These are phyloP conservation scores for Corymbia calophylla DNA, from an alignment of 441 rosid genomes.

Conservation along the genomic window DNA sequence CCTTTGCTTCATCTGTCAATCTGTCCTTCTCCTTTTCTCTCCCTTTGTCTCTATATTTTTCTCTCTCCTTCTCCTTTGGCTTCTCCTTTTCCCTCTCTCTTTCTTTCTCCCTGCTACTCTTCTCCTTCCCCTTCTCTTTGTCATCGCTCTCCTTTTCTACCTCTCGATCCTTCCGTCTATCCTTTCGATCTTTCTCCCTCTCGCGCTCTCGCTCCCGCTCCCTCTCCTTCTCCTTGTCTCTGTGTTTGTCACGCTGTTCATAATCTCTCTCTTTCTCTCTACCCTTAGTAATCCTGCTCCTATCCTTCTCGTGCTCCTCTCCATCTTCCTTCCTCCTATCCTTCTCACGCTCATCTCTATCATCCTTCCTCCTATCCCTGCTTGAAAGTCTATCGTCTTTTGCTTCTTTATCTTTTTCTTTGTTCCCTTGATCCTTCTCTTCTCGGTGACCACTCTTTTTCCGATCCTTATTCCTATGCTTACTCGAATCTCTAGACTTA, in stretches of 20 bases:
- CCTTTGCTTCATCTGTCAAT: conserved; percentile 21
- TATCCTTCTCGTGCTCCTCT: conserved; percentile 24
- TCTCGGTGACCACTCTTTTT: conserved; percentile 7
- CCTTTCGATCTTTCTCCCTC: conserved; percentile 27
- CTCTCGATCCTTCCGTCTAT: conserved; percentile 4
- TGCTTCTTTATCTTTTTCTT: conserved; percentile 35
- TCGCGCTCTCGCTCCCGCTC: conserved; percentile 38
- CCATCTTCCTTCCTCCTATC: conserved; percentile 22
- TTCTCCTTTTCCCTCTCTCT: conserved; percentile 45
- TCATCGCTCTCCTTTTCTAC: background rate
- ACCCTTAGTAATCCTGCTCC: conserved; percentile 6
- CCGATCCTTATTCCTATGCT: conserved; percentile 36
- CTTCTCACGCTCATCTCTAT: conserved; percentile 13
- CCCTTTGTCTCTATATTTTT: conserved; percentile 28
- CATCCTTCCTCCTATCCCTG: conserved; percentile 19
- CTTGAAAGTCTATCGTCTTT: conserved; percentile 18
- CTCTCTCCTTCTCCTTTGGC: conserved; percentile 36
- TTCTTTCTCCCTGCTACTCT: conserved; percentile 19
- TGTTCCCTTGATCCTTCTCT: conserved; percentile 38
- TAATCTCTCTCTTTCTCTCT: conserved; percentile 32
- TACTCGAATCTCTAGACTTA: conserved; percentile 7
- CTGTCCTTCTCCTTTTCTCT: conserved; percentile 18
- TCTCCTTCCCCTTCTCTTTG: conserved; percentile 15
- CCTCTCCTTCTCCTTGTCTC: conserved; percentile 34
- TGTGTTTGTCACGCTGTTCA: conserved; percentile 15